Conservation (phyloP, 1,139 yeast species). For the Ogataea hybrid region DNA sequence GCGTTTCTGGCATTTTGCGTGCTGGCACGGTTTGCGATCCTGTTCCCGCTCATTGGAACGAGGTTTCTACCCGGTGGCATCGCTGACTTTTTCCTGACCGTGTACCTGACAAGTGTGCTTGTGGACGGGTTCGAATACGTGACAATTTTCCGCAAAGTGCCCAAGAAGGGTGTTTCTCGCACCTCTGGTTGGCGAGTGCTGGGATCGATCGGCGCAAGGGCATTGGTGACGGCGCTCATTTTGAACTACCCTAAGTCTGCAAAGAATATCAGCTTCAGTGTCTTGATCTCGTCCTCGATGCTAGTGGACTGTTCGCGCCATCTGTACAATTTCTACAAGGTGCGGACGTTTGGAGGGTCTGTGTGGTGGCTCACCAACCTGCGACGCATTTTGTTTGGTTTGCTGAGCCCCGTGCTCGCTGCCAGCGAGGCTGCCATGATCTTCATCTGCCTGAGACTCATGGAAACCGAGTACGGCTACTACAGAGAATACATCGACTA, state of each 20-base stretch:
- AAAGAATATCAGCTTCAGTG: slow-evolving; percentile 47
- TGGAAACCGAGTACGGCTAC: slow-evolving; percentile 15
- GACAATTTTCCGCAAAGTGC: slow-evolving; percentile 19
- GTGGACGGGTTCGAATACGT: slow-evolving; percentile 27
- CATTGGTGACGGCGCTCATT: slow-evolving; percentile 36
- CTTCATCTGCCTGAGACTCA: slow-evolving; percentile 50
- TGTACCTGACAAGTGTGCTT: slow-evolving; percentile 21
- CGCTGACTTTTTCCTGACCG: slow-evolving; percentile 47
- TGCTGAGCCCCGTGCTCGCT: slow-evolving; percentile 46
- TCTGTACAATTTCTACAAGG: slow-evolving; percentile 47
- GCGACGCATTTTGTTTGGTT: slow-evolving; percentile 40
- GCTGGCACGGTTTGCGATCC: slow-evolving; percentile 46
- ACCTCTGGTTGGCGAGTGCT: slow-evolving; percentile 9
- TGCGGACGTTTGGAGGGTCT: slow-evolving; percentile 39
- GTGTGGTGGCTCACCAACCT: slow-evolving; percentile 39
- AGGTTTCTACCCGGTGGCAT: slow-evolving; percentile 67
- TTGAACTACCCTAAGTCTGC: slow-evolving; percentile 50
- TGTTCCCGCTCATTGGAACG: slow-evolving; percentile 61
- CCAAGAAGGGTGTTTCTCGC: slow-evolving; percentile 11
- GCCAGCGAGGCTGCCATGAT: slow-evolving; percentile 52
- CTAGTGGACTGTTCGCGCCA: slow-evolving; percentile 41
- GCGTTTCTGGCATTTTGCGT: slow-evolving; percentile 54
- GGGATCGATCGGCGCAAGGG: slow-evolving; percentile 10
- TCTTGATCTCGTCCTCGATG: slow-evolving; percentile 47
- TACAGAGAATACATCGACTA: slow-evolving; percentile 16